Percentiles rank a stretch among this genome's conserved stretches.
Evolutionary conservation across 345 rosid species (phyloP).

Genomic region (Citropsis articulata): DNA sequence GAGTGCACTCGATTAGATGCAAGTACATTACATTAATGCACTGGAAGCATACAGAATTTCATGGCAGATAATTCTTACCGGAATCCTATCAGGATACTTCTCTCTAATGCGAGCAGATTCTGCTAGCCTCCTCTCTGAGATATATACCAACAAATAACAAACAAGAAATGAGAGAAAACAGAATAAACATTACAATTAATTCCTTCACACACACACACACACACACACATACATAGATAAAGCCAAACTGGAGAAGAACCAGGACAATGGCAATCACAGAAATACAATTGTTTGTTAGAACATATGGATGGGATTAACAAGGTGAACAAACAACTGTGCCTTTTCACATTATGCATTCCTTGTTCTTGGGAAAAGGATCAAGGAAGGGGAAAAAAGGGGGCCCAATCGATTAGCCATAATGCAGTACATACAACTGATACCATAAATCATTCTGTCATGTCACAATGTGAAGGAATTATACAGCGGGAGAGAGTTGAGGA

Average conservation of each 20-base stretch:
- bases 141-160: not conserved
- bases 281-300: not conserved
- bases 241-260: not conserved
- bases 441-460: not conserved
- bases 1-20: slow-evolving; percentile 1
- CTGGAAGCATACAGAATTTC: not conserved
- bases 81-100: slow-evolving; percentile 90
- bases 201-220: not conserved
- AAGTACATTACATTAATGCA: not conserved
- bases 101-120: slow-evolving; percentile 83
- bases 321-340: not conserved
- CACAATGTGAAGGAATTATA: not conserved
- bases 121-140: slow-evolving; percentile 72
- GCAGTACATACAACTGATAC: not conserved
- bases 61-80: slow-evolving; percentile 40
- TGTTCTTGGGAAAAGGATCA: not conserved
- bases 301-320: not conserved
- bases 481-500: not conserved
- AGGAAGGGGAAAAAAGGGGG: not conserved
- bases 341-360: not conserved
- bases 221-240: not conserved
- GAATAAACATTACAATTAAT: not conserved
- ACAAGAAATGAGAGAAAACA: not conserved
- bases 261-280: not conserved
- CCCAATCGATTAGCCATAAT: not conserved